Percentiles rank a stretch among this genome's conserved stretches.
Conservation (phyloP, 1,139 yeast species). For the Hemisphaericaspora xylofermentans region DNA sequence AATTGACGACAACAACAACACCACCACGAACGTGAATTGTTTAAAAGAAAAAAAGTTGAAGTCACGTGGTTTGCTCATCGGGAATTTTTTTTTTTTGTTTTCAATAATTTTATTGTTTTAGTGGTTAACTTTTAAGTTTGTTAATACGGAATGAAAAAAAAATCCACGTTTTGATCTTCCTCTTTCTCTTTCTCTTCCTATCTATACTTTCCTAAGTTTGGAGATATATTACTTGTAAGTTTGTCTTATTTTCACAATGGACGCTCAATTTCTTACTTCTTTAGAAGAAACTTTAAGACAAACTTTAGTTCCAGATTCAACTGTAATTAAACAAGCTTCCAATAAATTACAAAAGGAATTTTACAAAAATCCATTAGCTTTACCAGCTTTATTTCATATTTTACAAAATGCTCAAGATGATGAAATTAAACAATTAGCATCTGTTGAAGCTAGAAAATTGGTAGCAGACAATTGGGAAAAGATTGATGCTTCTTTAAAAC, state of each 20-base stretch:
- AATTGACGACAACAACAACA: background rate
- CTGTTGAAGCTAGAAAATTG: constrained; percentile 91
- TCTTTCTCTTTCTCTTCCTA: background rate
- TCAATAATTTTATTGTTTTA: background rate
- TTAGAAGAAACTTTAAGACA: constrained; percentile 78
- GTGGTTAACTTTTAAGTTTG: background rate
- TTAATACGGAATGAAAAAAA: constrained; percentile 4
- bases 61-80: background rate
- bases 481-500: constrained; percentile 53
- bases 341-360: constrained; percentile 70
- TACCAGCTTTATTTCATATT: constrained; percentile 82
- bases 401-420: constrained; percentile 65
- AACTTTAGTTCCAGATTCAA: constrained; percentile 75
- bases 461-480: constrained; percentile 69
- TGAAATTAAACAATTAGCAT: constrained; percentile 79
- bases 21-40: too few relatives aligned
- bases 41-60: too few relatives aligned
- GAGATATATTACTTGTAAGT: background rate
- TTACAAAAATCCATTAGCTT: constrained; percentile 67
- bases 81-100: background rate
- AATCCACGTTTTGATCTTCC: constrained; percentile 4
- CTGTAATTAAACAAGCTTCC: constrained; percentile 81
- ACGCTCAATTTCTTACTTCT: constrained; percentile 63
- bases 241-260: constrained; percentile 43
- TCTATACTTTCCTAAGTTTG: background rate